Percentiles rank a stretch among this genome's conserved stretches.
phyloP scores from a whole-genome alignment of 1,139 yeast species.

The Casaregolazyma suthepensis region DNA sequence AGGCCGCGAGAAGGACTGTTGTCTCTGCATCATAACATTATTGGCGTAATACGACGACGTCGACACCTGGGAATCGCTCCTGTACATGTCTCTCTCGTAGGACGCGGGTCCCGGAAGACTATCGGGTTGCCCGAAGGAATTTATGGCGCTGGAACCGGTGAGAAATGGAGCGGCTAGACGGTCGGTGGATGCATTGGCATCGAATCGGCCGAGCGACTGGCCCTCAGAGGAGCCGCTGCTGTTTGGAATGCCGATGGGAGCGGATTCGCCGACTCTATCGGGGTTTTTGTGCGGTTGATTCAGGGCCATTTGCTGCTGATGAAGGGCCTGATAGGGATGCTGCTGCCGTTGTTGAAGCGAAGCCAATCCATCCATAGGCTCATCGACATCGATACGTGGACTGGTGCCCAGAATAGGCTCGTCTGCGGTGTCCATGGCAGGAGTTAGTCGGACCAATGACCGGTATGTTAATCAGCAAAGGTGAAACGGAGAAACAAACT shows the following conservation, averaged over 20 bases:
- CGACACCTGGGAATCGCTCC: neutral
- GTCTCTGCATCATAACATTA: neutral
- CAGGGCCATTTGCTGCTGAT: conserved; percentile 10
- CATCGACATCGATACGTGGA: conserved; percentile 7
- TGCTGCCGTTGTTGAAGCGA: conserved; percentile 11
- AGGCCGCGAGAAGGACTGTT: neutral
- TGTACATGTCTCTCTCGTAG: neutral
- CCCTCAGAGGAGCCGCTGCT: conserved; percentile 1
- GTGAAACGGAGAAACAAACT: neutral
- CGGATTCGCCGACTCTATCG: neutral
- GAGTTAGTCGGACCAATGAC: neutral
- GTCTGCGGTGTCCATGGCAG: neutral
- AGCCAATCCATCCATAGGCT: conserved; percentile 6
- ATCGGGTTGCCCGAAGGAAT: neutral
- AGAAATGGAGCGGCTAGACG: neutral
- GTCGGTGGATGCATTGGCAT: neutral
- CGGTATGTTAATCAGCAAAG: neutral
- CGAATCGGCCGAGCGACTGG: conserved; percentile 1
- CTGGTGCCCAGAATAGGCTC: neutral
- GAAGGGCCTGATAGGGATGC: conserved; percentile 21
- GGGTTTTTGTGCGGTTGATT: neutral
- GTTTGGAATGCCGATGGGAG: conserved; percentile 11
- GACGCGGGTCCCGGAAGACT: neutral
- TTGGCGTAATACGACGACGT: neutral
- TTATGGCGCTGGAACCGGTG: neutral